These are phyloP conservation scores for Eucalyptus curtisii DNA, from an alignment of 345 rosid species.

Conservation along the genomic window DNA sequence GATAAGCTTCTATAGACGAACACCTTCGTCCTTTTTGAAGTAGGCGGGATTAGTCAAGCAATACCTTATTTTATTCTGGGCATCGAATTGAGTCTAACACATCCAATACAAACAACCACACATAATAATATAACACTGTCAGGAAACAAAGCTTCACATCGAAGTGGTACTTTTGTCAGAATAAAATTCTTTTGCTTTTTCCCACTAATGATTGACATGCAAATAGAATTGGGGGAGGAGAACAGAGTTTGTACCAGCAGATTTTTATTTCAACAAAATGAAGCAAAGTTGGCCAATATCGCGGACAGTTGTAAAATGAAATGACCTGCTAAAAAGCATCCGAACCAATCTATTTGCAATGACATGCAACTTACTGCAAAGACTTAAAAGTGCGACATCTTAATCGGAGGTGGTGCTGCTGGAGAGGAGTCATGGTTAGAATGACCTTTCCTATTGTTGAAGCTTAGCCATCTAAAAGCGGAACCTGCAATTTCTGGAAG, in stretches of 20 bases:
- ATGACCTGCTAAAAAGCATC: not conserved
- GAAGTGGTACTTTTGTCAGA: not conserved
- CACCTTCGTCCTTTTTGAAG: not conserved
- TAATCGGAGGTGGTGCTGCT: not conserved
- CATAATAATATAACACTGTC: not conserved
- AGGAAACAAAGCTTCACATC: not conserved
- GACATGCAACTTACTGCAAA: not conserved
- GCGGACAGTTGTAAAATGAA: not conserved
- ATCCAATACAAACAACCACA: not conserved
- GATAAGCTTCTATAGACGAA: not conserved
- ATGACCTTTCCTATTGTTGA: slow-evolving; percentile 30
- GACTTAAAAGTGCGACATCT: not conserved
- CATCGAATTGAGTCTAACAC: not conserved
- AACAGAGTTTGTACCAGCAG: not conserved
- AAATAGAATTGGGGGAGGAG: not conserved
- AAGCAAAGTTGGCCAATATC: not conserved
- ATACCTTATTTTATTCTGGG: not conserved
- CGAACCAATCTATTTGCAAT: not conserved
- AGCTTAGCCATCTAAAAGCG: slow-evolving; percentile 28
- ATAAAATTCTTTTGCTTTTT: not conserved
- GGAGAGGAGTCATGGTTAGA: not conserved
- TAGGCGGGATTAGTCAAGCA: not conserved
- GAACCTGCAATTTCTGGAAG: slow-evolving; percentile 33
- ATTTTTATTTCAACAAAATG: not conserved
- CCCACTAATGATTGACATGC: not conserved